Conservation (phyloP, 768 basidiomycete genomes). For the Amylocystis lapponica region DNA sequence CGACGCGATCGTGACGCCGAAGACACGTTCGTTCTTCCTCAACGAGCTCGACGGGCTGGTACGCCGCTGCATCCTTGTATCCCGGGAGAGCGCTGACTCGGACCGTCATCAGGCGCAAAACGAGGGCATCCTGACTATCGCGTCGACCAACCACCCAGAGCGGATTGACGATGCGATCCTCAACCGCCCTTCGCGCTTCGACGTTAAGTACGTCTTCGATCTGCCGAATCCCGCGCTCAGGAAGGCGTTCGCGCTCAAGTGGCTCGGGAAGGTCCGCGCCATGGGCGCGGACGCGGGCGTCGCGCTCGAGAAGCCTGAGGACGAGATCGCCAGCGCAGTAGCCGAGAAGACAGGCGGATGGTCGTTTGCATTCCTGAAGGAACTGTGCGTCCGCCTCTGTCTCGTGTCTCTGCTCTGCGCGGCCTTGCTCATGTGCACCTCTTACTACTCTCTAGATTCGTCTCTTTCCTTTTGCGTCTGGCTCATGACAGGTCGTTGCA, state of each 20-base stretch:
- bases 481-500: no score
- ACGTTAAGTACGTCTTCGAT: slow-evolving; percentile 37
- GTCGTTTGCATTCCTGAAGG: slow-evolving; percentile 41
- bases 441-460: slow-evolving; percentile 6
- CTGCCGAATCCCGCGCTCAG: slow-evolving; percentile 29
- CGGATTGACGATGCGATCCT: slow-evolving; percentile 36
- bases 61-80: slow-evolving; percentile 1
- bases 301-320: slow-evolving; percentile 23
- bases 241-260: slow-evolving; percentile 31
- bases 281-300: slow-evolving; percentile 21
- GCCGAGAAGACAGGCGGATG: slow-evolving; percentile 34
- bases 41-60: slow-evolving; percentile 30
- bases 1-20: slow-evolving; percentile 34
- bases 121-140: slow-evolving; percentile 36
- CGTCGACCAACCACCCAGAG: no score
- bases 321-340: slow-evolving; percentile 27
- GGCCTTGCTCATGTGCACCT: no score
- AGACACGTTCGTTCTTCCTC: slow-evolving; percentile 36
- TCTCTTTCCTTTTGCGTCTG: slow-evolving; percentile 32
- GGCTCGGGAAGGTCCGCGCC: slow-evolving; percentile 29
- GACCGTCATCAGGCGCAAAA: slow-evolving; percentile 28
- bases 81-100: neutral
- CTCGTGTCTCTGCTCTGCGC: neutral
- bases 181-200: no score
- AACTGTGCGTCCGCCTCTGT: slow-evolving; percentile 29